phyloP scores from a whole-genome alignment of 2,329 filamentous ascomycete species.

The Albifimbria verrucaria region DNA sequence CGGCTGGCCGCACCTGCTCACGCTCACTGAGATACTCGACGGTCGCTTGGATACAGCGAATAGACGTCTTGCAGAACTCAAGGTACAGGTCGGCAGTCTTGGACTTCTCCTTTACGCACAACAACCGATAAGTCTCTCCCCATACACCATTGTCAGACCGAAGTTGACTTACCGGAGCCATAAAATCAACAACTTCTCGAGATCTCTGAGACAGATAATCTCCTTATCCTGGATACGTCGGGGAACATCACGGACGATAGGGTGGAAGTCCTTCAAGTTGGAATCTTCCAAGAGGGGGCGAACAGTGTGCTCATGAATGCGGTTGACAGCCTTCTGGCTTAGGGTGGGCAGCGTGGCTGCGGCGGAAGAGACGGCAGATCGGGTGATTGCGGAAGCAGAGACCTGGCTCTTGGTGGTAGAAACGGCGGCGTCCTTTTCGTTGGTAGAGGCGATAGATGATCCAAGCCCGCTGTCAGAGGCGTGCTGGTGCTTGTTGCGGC shows the following conservation, averaged over 20 bases:
- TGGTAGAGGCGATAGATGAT: conserved; percentile 68
- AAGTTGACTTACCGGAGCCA: conserved; percentile 84
- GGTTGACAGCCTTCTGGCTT: conserved; percentile 66
- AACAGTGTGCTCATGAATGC: conserved; percentile 78
- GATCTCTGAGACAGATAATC: conserved; percentile 85
- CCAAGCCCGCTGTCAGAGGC: conserved; percentile 86
- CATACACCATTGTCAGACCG: conserved; percentile 53
- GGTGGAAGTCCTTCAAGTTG: conserved; percentile 74
- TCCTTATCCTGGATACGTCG: conserved; percentile 77
- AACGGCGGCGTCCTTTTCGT: conserved; percentile 44
- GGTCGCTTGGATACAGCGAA: conserved; percentile 85
- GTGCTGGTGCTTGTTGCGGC: conserved; percentile 58
- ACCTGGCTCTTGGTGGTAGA: conserved; percentile 31
- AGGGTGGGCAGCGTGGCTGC: conserved; percentile 56
- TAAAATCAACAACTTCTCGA: conserved; percentile 92
- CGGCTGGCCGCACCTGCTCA: conserved; percentile 79
- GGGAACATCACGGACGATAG: conserved; percentile 74
- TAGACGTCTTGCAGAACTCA: conserved; percentile 85
- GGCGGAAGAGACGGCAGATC: conserved; percentile 50
- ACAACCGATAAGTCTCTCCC: conserved; percentile 67
- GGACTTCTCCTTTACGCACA: conserved; percentile 73
- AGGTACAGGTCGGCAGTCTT: conserved; percentile 70
- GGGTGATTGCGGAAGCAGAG: conserved; percentile 56
- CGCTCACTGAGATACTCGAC: conserved; percentile 81
- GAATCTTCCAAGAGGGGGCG: conserved; percentile 72